Percentiles rank a stretch among this genome's conserved stretches.
Evolutionary conservation across 2,329 filamentous ascomycete species (phyloP).

Genomic region (Hawksworthiomyces lignivorus): DNA sequence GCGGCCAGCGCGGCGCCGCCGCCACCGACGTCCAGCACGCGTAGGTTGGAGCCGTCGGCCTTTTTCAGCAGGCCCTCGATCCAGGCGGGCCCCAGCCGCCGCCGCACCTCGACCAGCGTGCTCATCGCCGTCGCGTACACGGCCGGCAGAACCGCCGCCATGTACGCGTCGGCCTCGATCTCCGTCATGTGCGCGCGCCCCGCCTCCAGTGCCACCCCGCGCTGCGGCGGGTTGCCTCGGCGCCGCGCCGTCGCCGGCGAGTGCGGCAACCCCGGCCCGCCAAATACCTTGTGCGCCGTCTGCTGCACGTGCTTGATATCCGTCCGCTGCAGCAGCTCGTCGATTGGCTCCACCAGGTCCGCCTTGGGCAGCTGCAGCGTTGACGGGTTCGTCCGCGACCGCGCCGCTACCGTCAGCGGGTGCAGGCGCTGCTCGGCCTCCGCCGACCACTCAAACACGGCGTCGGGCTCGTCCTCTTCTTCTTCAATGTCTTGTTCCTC

Average conservation of each 20-base stretch:
- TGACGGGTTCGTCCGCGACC: constrained; percentile 63
- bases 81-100: constrained; percentile 65
- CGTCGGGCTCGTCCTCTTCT: constrained; percentile 16
- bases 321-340: constrained; percentile 57
- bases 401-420: constrained; percentile 64
- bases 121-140: constrained; percentile 62
- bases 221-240: constrained; percentile 45
- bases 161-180: constrained; percentile 67
- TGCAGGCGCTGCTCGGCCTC: constrained; percentile 47
- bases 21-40: constrained; percentile 66
- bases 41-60: constrained; percentile 47
- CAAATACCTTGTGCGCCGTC: constrained; percentile 66
- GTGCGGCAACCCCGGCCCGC: constrained; percentile 66
- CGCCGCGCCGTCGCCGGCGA: constrained; percentile 58
- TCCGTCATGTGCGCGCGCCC: constrained; percentile 60
- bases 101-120: constrained; percentile 64
- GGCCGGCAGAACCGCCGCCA: constrained; percentile 62
- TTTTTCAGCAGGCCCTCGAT: constrained; percentile 54
- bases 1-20: constrained; percentile 67
- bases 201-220: constrained; percentile 56
- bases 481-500: constrained; percentile 18
- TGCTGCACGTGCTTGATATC: constrained; percentile 68
- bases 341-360: constrained; percentile 63
- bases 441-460: neutral
- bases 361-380: constrained; percentile 68